phyloP scores from a whole-genome alignment of 2,329 filamentous ascomycete species.

The Fusarium temperatum region DNA sequence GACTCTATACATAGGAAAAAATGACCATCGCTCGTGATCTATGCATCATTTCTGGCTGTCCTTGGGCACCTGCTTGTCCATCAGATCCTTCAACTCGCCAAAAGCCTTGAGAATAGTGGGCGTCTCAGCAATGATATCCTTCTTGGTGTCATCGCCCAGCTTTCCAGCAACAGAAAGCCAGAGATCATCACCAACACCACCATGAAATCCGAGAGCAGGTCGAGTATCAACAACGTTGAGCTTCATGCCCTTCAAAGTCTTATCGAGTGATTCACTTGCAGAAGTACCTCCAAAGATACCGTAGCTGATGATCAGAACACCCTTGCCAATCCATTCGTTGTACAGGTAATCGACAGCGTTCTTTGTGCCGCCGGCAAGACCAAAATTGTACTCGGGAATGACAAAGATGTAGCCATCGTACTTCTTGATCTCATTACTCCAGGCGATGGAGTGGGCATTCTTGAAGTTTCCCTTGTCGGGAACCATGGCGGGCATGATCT shows the following conservation, averaged over 20 bases:
- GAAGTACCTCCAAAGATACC: constrained; percentile 15
- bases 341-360: constrained; percentile 71
- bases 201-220: constrained; percentile 15
- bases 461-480: constrained; percentile 47
- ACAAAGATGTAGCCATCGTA: constrained; percentile 60
- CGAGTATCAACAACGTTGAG: constrained; percentile 11
- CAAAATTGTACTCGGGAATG: constrained; percentile 66
- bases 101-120: constrained; percentile 13
- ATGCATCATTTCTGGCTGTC: neutral
- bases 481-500: constrained; percentile 50
- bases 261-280: neutral
- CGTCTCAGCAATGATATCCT: constrained; percentile 11
- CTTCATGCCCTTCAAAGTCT: constrained; percentile 14
- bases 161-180: constrained; percentile 13
- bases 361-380: constrained; percentile 63
- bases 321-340: constrained; percentile 57
- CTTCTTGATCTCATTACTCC: constrained; percentile 54
- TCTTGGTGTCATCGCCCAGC: constrained; percentile 22
- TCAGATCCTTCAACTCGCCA: constrained; percentile 5
- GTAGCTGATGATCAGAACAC: constrained; percentile 23
- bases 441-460: constrained; percentile 54
- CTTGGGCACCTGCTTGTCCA: neutral
- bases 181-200: neutral
- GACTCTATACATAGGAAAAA: neutral
- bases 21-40: neutral